phyloP scores from a whole-genome alignment of 2,329 filamentous ascomycete genomes.

The Talaromyces sp. region DNA sequence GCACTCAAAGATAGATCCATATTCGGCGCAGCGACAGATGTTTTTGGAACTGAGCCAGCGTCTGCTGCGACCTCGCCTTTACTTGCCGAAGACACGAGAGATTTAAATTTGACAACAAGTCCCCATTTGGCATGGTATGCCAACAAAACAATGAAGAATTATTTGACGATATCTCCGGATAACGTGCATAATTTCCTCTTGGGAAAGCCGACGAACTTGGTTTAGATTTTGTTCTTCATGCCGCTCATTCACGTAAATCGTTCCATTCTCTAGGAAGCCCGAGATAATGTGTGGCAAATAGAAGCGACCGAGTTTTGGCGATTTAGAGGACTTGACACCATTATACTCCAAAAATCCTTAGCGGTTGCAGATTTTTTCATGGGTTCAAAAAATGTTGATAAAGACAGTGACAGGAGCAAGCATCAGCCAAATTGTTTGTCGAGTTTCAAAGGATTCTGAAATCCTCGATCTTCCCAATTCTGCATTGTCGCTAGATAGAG shows the following conservation, averaged over 20 bases:
- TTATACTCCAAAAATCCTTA: too few species aligned
- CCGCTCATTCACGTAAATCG: neutral
- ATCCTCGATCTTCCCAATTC: slow-evolving; percentile 10
- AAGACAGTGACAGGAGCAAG: neutral
- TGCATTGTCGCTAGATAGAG: slow-evolving; percentile 12
- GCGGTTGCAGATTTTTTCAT: neutral
- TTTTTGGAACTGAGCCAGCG: slow-evolving; percentile 44
- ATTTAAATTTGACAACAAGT: slow-evolving; percentile 46
- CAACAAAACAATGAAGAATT: slow-evolving; percentile 41
- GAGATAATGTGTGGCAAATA: neutral
- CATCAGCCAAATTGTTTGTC: slow-evolving; percentile 3
- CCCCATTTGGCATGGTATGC: slow-evolving; percentile 52
- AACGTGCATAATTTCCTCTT: slow-evolving; percentile 7
- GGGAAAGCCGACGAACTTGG: slow-evolving; percentile 5
- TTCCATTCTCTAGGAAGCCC: neutral
- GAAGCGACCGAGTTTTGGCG: neutral
- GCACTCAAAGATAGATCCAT: slow-evolving; percentile 42
- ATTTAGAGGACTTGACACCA: too few species aligned
- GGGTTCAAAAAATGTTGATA: neutral
- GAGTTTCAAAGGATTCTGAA: slow-evolving; percentile 13
- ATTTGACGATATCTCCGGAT: slow-evolving; percentile 3
- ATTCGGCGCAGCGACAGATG: slow-evolving; percentile 47
- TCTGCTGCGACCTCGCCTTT: slow-evolving; percentile 39
- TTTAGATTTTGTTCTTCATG: neutral
- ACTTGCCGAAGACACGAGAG: slow-evolving; percentile 36